phyloP scores from a whole-genome alignment of 805 yeast species.

The Hanseniaspora thailandica region DNA sequence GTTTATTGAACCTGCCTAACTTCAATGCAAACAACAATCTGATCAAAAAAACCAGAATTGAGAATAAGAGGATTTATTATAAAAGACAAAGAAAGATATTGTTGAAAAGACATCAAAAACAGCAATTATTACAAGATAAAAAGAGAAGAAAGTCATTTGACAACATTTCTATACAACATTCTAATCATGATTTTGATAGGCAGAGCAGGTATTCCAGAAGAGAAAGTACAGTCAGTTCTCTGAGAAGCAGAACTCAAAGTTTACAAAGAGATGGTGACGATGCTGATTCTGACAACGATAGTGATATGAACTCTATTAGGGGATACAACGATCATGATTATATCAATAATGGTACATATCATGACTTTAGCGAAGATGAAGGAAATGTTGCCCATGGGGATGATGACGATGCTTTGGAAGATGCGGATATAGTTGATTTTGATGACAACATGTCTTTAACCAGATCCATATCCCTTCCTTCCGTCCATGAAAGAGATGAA shows the following conservation, averaged over 20 bases:
- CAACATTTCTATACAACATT: not conserved
- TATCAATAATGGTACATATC: not conserved
- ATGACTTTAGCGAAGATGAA: not conserved
- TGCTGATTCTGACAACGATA: not conserved
- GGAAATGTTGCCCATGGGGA: not conserved
- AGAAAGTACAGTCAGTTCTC: not conserved
- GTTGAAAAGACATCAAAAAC: not conserved
- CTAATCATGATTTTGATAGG: not conserved
- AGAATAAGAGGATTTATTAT: slow-evolving; percentile 12
- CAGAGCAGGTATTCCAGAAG: not conserved
- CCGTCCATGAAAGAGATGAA: slow-evolving; percentile 29
- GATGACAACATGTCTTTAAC: slow-evolving; percentile 31
- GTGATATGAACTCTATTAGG: slow-evolving; percentile 1
- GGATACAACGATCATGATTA: slow-evolving; percentile 1
- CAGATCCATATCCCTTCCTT: slow-evolving; percentile 34
- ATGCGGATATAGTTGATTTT: not conserved
- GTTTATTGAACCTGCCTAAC: slow-evolving; percentile 3
- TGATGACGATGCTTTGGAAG: not conserved
- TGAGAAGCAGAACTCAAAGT: not conserved
- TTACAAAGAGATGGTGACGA: not conserved
- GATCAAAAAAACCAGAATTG: slow-evolving; percentile 7
- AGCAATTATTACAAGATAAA: not conserved
- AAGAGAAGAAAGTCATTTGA: slow-evolving; percentile 13
- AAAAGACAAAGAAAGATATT: slow-evolving; percentile 13
- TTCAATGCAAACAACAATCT: slow-evolving; percentile 9